Percentiles rank a stretch among this genome's conserved stretches.
Evolutionary conservation across 2,329 filamentous ascomycete species (phyloP).

Genomic region (Stemphylium lycopersici): DNA sequence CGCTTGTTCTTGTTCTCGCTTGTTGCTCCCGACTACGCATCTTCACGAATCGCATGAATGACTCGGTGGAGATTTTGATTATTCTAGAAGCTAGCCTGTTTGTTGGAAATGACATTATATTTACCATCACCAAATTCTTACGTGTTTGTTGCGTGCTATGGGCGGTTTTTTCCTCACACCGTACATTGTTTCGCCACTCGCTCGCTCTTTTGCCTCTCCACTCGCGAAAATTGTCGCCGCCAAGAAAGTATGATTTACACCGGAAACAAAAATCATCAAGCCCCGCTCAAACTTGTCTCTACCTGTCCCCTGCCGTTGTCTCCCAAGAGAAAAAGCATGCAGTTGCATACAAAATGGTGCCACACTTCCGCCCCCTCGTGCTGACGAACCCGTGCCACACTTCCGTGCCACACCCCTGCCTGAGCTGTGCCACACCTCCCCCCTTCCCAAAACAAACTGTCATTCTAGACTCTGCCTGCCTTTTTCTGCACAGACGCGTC

Average conservation of each 20-base stretch:
- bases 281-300: too few relatives aligned
- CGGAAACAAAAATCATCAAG: neutral
- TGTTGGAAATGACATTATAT: neutral
- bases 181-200: neutral
- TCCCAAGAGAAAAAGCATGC: too few relatives aligned
- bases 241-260: neutral
- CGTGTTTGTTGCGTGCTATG: slow-evolving; percentile 1
- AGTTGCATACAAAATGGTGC: neutral
- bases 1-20: slow-evolving; percentile 5
- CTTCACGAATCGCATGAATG: slow-evolving; percentile 7
- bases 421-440: neutral
- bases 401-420: slow-evolving; percentile 1
- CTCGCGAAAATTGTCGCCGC: neutral
- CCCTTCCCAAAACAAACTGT: neutral
- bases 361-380: neutral
- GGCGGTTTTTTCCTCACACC: neutral
- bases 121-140: neutral
- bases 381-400: slow-evolving; percentile 5
- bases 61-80: slow-evolving; percentile 2
- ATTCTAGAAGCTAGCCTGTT: slow-evolving; percentile 16
- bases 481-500: neutral
- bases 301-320: too few relatives aligned
- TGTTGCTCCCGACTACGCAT: slow-evolving; percentile 9
- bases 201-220: too few relatives aligned
- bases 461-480: neutral